Conservation (phyloP, 192 early-diverging fungal genomes). For the Coemansia sp. region DNA sequence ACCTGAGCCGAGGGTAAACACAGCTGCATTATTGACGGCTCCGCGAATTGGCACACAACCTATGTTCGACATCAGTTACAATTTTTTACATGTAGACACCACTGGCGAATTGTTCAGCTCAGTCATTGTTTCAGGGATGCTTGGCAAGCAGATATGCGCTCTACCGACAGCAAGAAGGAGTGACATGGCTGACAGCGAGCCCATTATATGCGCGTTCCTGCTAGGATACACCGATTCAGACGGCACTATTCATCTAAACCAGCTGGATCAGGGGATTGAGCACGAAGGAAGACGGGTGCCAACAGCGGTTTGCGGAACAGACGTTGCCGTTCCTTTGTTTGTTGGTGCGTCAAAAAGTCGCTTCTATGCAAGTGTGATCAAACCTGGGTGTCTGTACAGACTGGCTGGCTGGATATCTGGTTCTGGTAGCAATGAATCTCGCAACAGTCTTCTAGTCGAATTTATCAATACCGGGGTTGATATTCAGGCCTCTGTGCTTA, state of each 20-base stretch:
- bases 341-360: slow-evolving; percentile 12
- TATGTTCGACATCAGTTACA: background rate
- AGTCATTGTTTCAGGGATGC: slow-evolving; percentile 29
- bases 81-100: slow-evolving; percentile 8
- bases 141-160: slow-evolving; percentile 31
- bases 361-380: slow-evolving; percentile 22
- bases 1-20: background rate
- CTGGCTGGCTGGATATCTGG: slow-evolving; percentile 17
- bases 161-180: background rate
- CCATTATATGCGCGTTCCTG: slow-evolving; percentile 24
- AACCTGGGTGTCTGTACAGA: slow-evolving; percentile 20
- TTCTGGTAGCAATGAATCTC: background rate
- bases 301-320: slow-evolving; percentile 20
- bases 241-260: slow-evolving; percentile 36
- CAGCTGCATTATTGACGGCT: background rate
- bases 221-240: slow-evolving; percentile 38
- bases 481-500: slow-evolving; percentile 11
- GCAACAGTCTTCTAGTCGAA: slow-evolving; percentile 7
- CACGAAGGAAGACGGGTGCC: slow-evolving; percentile 21
- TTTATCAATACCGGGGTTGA: slow-evolving; percentile 20
- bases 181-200: background rate
- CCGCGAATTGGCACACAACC: background rate
- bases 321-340: slow-evolving; percentile 34
- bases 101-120: background rate
- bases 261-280: slow-evolving; percentile 35